phyloP scores from a whole-genome alignment of 2,329 filamentous ascomycete genomes.

The Beauveria sp. region DNA sequence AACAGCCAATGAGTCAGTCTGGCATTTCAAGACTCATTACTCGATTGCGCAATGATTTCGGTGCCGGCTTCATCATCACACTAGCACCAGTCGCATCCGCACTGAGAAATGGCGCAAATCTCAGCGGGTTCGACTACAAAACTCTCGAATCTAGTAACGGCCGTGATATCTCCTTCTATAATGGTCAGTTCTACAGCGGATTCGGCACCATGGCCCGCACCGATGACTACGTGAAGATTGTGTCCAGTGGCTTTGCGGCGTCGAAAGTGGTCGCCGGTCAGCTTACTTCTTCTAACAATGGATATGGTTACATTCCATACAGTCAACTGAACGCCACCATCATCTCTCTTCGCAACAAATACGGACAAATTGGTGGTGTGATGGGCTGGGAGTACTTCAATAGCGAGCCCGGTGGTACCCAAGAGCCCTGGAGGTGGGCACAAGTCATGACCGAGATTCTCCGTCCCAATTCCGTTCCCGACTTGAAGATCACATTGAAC shows the following conservation, averaged over 20 bases:
- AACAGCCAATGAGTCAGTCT: constrained; percentile 61
- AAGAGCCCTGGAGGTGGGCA: constrained; percentile 68
- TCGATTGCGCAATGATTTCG: constrained; percentile 60
- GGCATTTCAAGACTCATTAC: constrained; percentile 59
- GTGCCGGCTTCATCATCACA: constrained; percentile 62
- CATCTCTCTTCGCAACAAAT: constrained; percentile 33
- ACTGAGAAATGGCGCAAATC: constrained; percentile 44
- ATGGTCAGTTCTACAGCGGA: constrained; percentile 82
- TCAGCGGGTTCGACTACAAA: constrained; percentile 73
- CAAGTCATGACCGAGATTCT: constrained; percentile 45
- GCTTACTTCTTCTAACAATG: constrained; percentile 67
- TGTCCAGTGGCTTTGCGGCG: constrained; percentile 58
- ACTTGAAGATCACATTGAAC: constrained; percentile 10
- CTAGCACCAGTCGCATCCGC: constrained; percentile 74
- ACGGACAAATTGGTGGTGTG: constrained; percentile 68
- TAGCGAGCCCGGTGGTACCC: constrained; percentile 50
- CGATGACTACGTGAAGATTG: constrained; percentile 35
- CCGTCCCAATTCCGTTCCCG: constrained; percentile 16
- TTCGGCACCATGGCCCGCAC: constrained; percentile 53
- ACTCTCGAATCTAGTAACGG: constrained; percentile 58
- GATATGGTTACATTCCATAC: constrained; percentile 38
- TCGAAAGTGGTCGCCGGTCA: constrained; percentile 68
- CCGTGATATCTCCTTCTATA: constrained; percentile 68
- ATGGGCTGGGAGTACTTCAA: constrained; percentile 95
- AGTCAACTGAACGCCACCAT: constrained; percentile 37